Evolutionary conservation across 345 rosid species (phyloP), one percentile per base, ranked within the genome.

Genomic region (Citrus trifoliata): DNA sequence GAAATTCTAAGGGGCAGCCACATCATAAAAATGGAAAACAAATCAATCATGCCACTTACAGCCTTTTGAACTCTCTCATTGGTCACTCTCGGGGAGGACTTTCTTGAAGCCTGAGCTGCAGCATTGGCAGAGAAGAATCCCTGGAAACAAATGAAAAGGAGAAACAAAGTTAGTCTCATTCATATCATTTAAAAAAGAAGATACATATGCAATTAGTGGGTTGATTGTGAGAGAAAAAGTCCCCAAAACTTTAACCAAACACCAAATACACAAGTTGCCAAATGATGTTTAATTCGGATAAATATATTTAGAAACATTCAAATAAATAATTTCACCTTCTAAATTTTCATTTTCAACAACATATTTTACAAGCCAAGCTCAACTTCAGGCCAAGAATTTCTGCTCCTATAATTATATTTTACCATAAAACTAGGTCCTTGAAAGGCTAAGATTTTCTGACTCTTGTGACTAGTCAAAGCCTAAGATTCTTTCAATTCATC

Each of bases 31-130:
- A 42, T 10, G 27, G 70, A 42, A 76, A 68, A 67, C 14, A 55
- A 73, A 75, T 64, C 38, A 19, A 67, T 55, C 30, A 35, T 81
- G 76, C 75, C 70, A 87, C 97, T 86, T 82, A 93, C 99, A 75
- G 98, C 98, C 88, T 91, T 93, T 83, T 95, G 99, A 46, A 95
- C 99, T 76, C 93, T 88, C 88, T 92, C 92, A 72, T 95, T 95
- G 81, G 82, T 95, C 83, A 93, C 99, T 78, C 97, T 87, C 18
- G 99, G 99, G 33, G 98, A 95, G 79, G 91, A 85, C 80, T 87
- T 95, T 80, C 98, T 93, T 22, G 99, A 95, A 82, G 96, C 91
- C 82, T 70, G 93, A 80, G 98, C 98, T 37, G 88, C 83, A 61
- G 93, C 95, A 78, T 92, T 95, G 30, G 93, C 90, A 83, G 93